Conservation (phyloP, 1,284 basidiomycete species). For the Leucoagaricus sp. region DNA sequence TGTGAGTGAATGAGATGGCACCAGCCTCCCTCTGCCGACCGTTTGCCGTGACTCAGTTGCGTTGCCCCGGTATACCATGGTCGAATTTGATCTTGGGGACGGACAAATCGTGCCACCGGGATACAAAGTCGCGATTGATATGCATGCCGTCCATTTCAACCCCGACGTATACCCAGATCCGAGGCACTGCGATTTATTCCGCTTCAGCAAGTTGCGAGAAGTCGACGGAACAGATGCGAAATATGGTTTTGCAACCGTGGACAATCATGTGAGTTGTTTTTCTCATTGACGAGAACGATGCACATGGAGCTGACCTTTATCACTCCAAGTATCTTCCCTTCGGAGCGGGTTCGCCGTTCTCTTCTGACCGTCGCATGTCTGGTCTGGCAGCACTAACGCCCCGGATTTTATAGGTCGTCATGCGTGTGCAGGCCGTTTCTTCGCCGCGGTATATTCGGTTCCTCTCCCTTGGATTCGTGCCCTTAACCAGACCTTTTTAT, state of each 20-base stretch:
- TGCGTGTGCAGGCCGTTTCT: slow-evolving; percentile 39
- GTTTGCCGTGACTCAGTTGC: slow-evolving; percentile 26
- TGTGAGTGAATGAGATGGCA: slow-evolving; percentile 20
- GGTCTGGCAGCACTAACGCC: neutral
- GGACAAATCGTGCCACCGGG: slow-evolving; percentile 46
- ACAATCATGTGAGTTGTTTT: slow-evolving; percentile 30
- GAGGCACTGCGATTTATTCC: slow-evolving; percentile 43
- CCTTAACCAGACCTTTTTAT: neutral
- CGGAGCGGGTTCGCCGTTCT: slow-evolving; percentile 29
- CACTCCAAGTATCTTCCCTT: slow-evolving; percentile 34
- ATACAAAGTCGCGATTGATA: slow-evolving; percentile 41
- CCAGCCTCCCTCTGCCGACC: neutral
- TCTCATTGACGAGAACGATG: neutral
- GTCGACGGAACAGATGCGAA: slow-evolving; percentile 25
- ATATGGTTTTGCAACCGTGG: slow-evolving; percentile 33
- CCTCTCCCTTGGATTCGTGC: neutral
- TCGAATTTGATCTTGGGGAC: slow-evolving; percentile 36
- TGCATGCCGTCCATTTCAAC: slow-evolving; percentile 43
- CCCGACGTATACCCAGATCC: slow-evolving; percentile 41
- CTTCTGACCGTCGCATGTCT: neutral
- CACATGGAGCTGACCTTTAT: slow-evolving; percentile 5
- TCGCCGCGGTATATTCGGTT: slow-evolving; percentile 31
- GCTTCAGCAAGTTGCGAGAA: slow-evolving; percentile 44
- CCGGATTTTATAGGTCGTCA: slow-evolving; percentile 28
- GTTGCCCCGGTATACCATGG: slow-evolving; percentile 29